A percentile compares a stretch with the other conserved stretches of the same genome.
phyloP scores from a whole-genome alignment of 257 asterid species.

The Solanum arcanum region DNA sequence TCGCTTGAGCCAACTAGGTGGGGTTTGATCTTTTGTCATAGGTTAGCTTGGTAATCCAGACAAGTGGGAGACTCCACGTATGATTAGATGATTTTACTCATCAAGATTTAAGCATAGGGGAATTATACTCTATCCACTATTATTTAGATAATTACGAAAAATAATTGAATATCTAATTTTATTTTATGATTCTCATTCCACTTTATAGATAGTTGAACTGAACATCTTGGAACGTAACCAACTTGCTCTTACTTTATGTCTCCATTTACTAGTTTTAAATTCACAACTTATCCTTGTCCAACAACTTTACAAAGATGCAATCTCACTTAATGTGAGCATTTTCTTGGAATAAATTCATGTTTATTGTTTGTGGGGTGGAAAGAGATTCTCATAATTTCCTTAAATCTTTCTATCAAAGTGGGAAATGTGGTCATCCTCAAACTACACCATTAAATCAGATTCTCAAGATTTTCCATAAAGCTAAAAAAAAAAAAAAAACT shows the following conservation, averaged over 20 bases:
- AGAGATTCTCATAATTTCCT: neutral
- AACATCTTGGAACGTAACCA: neutral
- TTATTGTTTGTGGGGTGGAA: neutral
- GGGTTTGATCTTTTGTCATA: neutral
- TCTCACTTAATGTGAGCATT: constrained; percentile 6
- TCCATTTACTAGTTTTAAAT: neutral
- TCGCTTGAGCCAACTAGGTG: neutral
- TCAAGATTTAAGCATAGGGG: neutral
- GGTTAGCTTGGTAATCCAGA: neutral
- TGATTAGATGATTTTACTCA: neutral
- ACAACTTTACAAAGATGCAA: neutral
- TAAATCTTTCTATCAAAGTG: constrained; percentile 5
- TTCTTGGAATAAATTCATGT: neutral
- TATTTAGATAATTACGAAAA: neutral
- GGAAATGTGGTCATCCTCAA: constrained; percentile 7
- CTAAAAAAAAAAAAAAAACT: neutral
- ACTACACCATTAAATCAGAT: constrained; percentile 11
- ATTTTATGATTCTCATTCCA: neutral
- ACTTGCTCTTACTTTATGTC: neutral
- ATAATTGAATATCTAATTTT: neutral
- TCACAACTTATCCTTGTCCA: neutral
- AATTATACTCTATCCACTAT: neutral
- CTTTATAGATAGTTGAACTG: neutral
- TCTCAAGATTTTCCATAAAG: constrained; percentile 9
- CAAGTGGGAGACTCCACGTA: neutral